phyloP scores from a whole-genome alignment of 768 basidiomycete genomes.

The Kwoniella heveanensis region DNA sequence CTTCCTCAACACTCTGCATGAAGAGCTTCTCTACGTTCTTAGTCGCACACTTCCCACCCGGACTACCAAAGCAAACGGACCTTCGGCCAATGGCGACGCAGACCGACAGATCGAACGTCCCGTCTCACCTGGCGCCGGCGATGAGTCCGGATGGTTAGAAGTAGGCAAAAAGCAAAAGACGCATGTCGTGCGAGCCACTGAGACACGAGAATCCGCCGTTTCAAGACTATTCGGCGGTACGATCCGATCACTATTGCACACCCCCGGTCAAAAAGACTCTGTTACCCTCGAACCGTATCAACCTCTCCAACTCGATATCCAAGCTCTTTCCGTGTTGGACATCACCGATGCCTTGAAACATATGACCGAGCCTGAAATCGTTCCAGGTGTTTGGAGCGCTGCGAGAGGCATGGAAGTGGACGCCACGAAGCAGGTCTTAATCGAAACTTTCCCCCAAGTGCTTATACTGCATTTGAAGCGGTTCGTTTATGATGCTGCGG shows the following conservation, averaged over 20 bases:
- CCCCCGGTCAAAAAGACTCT: constrained; percentile 77
- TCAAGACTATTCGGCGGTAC: constrained; percentile 92
- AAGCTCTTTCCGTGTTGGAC: constrained; percentile 73
- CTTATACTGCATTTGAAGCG: constrained; percentile 87
- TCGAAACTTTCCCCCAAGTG: constrained; percentile 80
- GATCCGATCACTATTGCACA: constrained; percentile 78
- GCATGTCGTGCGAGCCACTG: constrained; percentile 76
- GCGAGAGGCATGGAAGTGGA: constrained; percentile 67
- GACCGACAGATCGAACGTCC: constrained; percentile 51
- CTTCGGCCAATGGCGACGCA: constrained; percentile 36
- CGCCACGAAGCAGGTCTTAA: constrained; percentile 70
- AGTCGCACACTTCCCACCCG: constrained; percentile 59
- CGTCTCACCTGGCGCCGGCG: constrained; percentile 50
- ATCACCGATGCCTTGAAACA: constrained; percentile 80
- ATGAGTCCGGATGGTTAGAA: constrained; percentile 83
- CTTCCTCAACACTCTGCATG: constrained; percentile 89
- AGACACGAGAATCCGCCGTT: constrained; percentile 80
- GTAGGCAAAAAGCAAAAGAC: constrained; percentile 85
- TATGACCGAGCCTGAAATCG: constrained; percentile 75
- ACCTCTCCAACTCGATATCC: constrained; percentile 80
- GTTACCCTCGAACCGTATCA: constrained; percentile 91
- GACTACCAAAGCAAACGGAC: constrained; percentile 55
- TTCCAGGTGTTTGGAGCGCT: constrained; percentile 69
- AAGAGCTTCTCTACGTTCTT: constrained; percentile 76
- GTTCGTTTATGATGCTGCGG: constrained; percentile 79